Conservation (phyloP, 371 early-diverging fungal genomes). For the Caulochytrium protostelioides region DNA sequence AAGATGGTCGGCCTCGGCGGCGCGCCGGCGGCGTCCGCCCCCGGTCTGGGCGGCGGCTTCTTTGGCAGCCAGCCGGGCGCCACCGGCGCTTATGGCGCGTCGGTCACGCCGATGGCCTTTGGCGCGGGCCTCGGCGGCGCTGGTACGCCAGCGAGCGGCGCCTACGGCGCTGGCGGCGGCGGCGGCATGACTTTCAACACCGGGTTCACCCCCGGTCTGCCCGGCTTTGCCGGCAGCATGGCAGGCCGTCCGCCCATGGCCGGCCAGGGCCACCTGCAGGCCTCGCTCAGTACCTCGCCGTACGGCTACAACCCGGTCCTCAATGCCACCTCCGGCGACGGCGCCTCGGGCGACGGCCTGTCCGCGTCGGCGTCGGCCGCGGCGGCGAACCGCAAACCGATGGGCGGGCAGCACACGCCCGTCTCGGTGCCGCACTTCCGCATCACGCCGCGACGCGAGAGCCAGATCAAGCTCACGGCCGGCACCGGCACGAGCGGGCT, state of each 20-base stretch:
- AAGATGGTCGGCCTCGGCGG: too few relatives aligned
- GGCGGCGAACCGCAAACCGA: constrained; percentile 22
- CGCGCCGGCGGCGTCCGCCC: too few relatives aligned
- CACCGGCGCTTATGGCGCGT: too few relatives aligned
- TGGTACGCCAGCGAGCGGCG: neutral
- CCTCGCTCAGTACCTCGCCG: constrained; percentile 55
- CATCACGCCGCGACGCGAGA: constrained; percentile 38
- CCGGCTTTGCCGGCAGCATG: too few relatives aligned
- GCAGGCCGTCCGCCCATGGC: neutral
- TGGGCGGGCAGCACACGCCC: constrained; percentile 29
- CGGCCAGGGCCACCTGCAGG: constrained; percentile 21
- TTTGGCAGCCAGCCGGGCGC: too few relatives aligned
- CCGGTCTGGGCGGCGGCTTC: too few relatives aligned
- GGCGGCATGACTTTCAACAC: constrained; percentile 12
- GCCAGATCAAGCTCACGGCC: constrained; percentile 45
- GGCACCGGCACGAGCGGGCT: constrained; percentile 22
- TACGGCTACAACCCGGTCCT: constrained; percentile 68
- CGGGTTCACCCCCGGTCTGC: neutral
- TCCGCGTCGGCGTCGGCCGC: constrained; percentile 10
- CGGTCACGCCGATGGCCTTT: neutral
- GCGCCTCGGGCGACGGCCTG: constrained; percentile 5
- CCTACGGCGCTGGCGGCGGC: constrained; percentile 13
- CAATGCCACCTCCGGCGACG: constrained; percentile 16
- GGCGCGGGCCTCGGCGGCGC: constrained; percentile 1
- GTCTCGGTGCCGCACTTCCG: constrained; percentile 29